Percentiles rank a stretch among this genome's conserved stretches.
Conservation (phyloP, 306 rosid genomes). For the Sindora glabra region DNA sequence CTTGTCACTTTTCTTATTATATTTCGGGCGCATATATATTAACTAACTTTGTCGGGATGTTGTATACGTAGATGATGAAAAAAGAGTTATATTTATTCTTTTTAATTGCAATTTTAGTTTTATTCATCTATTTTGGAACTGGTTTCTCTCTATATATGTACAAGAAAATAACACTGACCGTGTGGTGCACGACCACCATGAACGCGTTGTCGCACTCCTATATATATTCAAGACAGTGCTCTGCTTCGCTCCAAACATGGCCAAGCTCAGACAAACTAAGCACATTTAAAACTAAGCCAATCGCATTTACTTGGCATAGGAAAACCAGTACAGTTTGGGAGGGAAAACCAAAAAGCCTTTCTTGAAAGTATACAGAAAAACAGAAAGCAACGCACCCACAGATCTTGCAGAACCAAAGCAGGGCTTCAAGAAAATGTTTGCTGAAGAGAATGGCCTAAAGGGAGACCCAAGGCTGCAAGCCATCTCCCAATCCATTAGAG, state of each 20-base stretch:
- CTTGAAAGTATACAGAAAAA: neutral
- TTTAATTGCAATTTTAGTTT: neutral
- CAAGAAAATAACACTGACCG: neutral
- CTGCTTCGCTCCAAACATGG: conserved; percentile 26
- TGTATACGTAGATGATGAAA: no score
- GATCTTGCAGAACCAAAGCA: neutral
- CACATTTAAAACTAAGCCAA: conserved; percentile 6
- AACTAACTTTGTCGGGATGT: no score
- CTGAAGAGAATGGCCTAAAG: conserved; percentile 81
- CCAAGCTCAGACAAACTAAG: conserved; percentile 2
- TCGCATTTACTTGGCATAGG: conserved; percentile 7
- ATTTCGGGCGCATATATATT: no score
- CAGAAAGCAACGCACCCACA: neutral
- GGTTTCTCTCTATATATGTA: neutral
- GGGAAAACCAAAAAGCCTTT: conserved; percentile 5
- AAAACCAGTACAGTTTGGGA: conserved; percentile 15
- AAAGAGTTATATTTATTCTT: no score
- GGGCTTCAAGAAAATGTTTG: conserved; percentile 50
- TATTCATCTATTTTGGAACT: neutral
- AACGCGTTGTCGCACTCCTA: conserved; percentile 18
- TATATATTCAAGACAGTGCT: conserved; percentile 23
- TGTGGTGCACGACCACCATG: neutral
- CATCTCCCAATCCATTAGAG: conserved; percentile 81
- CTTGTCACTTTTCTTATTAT: no score
- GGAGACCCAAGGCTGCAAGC: conserved; percentile 97